Conservation (phyloP, 345 rosid species). For the Conringia planisiliqua region DNA sequence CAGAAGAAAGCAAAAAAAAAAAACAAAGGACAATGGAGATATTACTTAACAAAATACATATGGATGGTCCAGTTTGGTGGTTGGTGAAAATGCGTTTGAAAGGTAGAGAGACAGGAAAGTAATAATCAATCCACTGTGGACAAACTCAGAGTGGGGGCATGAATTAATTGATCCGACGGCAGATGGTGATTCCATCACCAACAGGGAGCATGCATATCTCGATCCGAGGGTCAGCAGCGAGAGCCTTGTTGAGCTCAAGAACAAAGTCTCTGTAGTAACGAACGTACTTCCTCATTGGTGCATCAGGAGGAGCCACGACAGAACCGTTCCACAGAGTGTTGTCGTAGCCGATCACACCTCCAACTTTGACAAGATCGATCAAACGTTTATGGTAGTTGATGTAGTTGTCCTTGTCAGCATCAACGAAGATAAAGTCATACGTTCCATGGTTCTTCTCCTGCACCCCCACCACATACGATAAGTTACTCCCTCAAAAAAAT, state of each 20-base stretch:
- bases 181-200: slow-evolving; percentile 94
- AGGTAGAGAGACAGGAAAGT: neutral
- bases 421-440: slow-evolving; percentile 89
- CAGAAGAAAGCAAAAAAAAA: slow-evolving; percentile 4
- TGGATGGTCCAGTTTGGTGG: neutral
- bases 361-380: slow-evolving; percentile 78
- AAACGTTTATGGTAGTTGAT: slow-evolving; percentile 82
- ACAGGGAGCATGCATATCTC: slow-evolving; percentile 97
- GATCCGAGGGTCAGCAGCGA: slow-evolving; percentile 91
- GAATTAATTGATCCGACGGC: slow-evolving; percentile 74
- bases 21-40: neutral
- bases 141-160: neutral
- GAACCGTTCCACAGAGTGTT: slow-evolving; percentile 98
- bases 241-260: slow-evolving; percentile 91
- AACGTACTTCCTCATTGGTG: slow-evolving; percentile 81
- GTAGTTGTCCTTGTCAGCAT: slow-evolving; percentile 98
- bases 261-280: slow-evolving; percentile 88
- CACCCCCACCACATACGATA: slow-evolving; percentile 17
- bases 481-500: neutral
- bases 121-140: neutral
- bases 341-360: slow-evolving; percentile 94
- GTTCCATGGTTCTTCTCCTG: slow-evolving; percentile 78
- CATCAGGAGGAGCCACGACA: slow-evolving; percentile 82
- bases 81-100: slow-evolving; percentile 10
- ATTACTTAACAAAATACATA: slow-evolving; percentile 23